Percentiles rank a stretch among this genome's conserved stretches.
Conservation (phyloP, 2,329 filamentous ascomycete genomes). For the Nemania diffusa region DNA sequence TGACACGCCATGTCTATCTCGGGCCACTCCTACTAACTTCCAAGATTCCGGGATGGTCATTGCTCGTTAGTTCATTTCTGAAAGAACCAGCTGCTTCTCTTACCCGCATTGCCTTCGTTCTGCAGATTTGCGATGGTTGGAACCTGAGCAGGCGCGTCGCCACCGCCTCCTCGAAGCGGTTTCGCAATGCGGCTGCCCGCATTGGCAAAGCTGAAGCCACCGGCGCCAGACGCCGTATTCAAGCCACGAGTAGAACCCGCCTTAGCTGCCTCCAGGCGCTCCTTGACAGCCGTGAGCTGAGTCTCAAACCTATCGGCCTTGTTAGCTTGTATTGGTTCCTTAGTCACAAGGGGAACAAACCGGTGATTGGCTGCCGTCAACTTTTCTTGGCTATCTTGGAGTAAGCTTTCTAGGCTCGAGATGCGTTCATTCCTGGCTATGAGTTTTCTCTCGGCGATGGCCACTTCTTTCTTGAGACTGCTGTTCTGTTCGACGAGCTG, state of each 20-base stretch:
- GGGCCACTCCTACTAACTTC: slow-evolving; percentile 2
- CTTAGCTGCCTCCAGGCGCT: slow-evolving; percentile 95
- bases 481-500: slow-evolving; percentile 99
- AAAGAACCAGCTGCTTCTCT: slow-evolving; percentile 81
- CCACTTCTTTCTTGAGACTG: slow-evolving; percentile 97
- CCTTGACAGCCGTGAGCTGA: slow-evolving; percentile 96
- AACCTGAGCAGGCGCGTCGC: slow-evolving; percentile 57
- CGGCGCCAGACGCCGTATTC: slow-evolving; percentile 67
- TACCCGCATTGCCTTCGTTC: slow-evolving; percentile 66
- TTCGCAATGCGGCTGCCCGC: slow-evolving; percentile 76
- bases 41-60: slow-evolving; percentile 3
- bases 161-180: slow-evolving; percentile 72
- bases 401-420: slow-evolving; percentile 87
- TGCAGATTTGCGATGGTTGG: slow-evolving; percentile 69
- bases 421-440: slow-evolving; percentile 98
- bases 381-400: slow-evolving; percentile 99
- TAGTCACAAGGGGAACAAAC: slow-evolving; percentile 64
- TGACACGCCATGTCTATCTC: slow-evolving; percentile 9
- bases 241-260: slow-evolving; percentile 88
- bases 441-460: slow-evolving; percentile 96
- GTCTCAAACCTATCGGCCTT: slow-evolving; percentile 81
- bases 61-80: slow-evolving; percentile 58
- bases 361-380: slow-evolving; percentile 96
- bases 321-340: slow-evolving; percentile 45
- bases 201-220: slow-evolving; percentile 76